A percentile compares a stretch with the other conserved stretches of the same genome.
phyloP scores from a whole-genome alignment of 1,284 basidiomycete genomes.

The Phlebopus sp. region DNA sequence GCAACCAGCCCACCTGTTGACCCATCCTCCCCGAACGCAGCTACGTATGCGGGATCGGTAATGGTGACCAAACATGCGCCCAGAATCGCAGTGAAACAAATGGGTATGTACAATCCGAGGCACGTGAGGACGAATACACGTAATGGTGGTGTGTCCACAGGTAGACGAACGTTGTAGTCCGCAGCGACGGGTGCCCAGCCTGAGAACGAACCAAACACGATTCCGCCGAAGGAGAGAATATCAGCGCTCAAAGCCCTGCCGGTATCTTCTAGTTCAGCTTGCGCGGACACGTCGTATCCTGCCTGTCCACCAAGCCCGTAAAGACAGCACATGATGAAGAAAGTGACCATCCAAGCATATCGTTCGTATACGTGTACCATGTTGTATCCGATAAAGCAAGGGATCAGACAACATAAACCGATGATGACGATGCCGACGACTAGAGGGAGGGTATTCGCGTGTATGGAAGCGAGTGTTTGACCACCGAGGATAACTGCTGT shows the following conservation, averaged over 20 bases:
- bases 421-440: constrained; percentile 46
- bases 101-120: constrained; percentile 55
- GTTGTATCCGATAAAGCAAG: constrained; percentile 50
- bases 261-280: constrained; percentile 43
- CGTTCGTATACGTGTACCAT: constrained; percentile 59
- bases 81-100: constrained; percentile 53
- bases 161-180: constrained; percentile 56
- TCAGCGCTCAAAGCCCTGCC: constrained; percentile 44
- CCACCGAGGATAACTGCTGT: constrained; percentile 48
- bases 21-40: constrained; percentile 45
- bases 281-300: constrained; percentile 46
- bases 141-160: constrained; percentile 40
- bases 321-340: constrained; percentile 54
- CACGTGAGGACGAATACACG: constrained; percentile 56
- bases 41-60: constrained; percentile 47
- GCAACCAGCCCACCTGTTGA: constrained; percentile 46
- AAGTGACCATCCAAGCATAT: constrained; percentile 58
- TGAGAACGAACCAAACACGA: constrained; percentile 53
- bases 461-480: constrained; percentile 45
- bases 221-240: constrained; percentile 56
- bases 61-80: constrained; percentile 58
- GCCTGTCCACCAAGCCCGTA: constrained; percentile 54
- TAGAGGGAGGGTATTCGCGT: constrained; percentile 40
- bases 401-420: constrained; percentile 42
- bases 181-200: constrained; percentile 53